Conservation (phyloP, 1,139 yeast species). For the Taphrina confusa region DNA sequence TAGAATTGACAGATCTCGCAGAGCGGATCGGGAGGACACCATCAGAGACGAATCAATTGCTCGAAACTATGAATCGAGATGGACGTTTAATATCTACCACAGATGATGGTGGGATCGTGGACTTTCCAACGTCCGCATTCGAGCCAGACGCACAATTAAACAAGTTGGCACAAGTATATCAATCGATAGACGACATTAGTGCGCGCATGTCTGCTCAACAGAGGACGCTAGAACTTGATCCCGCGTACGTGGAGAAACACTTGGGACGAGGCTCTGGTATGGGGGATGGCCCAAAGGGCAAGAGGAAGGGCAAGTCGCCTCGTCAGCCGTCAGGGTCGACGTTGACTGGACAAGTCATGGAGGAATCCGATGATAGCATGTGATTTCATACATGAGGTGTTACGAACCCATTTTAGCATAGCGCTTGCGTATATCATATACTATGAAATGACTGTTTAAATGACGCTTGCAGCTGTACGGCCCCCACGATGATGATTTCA, state of each 20-base stretch:
- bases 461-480: no score
- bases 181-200: background rate
- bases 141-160: background rate
- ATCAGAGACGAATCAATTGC: background rate
- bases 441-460: no score
- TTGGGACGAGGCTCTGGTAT: background rate
- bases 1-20: slow-evolving; percentile 1
- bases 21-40: background rate
- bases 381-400: no score
- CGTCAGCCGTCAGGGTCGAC: background rate
- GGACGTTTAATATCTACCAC: background rate
- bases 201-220: background rate
- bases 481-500: no score
- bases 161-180: background rate
- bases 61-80: background rate
- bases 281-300: background rate
- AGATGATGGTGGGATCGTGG: background rate
- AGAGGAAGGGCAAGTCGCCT: background rate
- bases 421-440: no score
- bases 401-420: no score
- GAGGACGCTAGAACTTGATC: slow-evolving; percentile 12
- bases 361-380: slow-evolving; percentile 3
- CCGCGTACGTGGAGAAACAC: background rate
- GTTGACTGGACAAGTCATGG: background rate
- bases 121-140: background rate